phyloP scores from a whole-genome alignment of 106 monocot genomes.

The Allium sativum region DNA sequence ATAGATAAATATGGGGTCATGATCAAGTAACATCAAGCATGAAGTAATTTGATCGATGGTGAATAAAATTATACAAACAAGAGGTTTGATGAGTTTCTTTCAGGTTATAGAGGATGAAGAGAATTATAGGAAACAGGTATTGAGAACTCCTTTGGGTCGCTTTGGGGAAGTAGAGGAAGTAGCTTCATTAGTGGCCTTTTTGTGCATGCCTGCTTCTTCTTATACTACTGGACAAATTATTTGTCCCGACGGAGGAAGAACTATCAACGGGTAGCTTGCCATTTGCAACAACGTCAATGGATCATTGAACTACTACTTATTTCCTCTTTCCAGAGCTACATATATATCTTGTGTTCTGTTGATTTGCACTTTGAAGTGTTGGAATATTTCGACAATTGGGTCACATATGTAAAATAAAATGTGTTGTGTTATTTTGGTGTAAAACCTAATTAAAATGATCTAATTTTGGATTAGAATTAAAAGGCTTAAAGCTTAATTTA shows the following conservation, averaged over 20 bases:
- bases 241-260: slow-evolving; percentile 27
- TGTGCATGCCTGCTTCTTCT: slow-evolving; percentile 36
- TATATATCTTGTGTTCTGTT: background rate
- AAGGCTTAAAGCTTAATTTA: too few relatives aligned
- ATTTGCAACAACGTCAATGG: background rate
- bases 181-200: slow-evolving; percentile 23
- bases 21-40: too few relatives aligned
- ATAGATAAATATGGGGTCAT: too few relatives aligned
- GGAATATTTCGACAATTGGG: too few relatives aligned
- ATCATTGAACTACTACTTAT: background rate
- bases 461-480: too few relatives aligned
- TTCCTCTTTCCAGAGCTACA: background rate
- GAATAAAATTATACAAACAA: background rate
- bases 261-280: background rate
- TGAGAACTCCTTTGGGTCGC: slow-evolving; percentile 17
- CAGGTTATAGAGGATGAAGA: background rate
- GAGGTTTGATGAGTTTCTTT: background rate
- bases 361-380: background rate
- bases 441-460: too few relatives aligned
- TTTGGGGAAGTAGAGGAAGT: slow-evolving; percentile 40
- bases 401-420: too few relatives aligned
- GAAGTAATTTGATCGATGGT: too few relatives aligned
- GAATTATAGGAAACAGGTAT: background rate
- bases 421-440: too few relatives aligned
- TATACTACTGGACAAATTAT: slow-evolving; percentile 43